Percentiles rank a stretch among this genome's conserved stretches.
Evolutionary conservation across 768 basidiomycete species (phyloP).

Genomic region (Baorangia bicolor): DNA sequence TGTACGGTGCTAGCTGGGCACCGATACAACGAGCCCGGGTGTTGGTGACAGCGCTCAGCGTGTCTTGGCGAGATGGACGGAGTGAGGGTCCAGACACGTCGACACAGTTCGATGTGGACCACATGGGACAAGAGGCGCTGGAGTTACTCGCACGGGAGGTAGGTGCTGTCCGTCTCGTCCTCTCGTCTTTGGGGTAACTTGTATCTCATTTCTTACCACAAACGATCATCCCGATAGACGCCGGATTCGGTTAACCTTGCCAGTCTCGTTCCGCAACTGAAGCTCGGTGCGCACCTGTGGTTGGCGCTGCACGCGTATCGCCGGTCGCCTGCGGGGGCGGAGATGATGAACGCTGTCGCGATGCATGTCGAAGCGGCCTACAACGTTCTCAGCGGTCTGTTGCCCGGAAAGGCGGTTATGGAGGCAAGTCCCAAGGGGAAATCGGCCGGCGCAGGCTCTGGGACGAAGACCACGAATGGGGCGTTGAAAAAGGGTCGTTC

Average conservation of each 20-base stretch:
- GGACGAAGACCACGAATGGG: conserved; percentile 11
- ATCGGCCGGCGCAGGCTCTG: conserved; percentile 20
- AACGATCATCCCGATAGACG: conserved; percentile 21
- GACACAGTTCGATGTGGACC: conserved; percentile 29
- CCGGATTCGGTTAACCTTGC: conserved; percentile 31
- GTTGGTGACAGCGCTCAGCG: conserved; percentile 53
- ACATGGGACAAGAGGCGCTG: conserved; percentile 43
- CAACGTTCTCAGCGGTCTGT: conserved; percentile 41
- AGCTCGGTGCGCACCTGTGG: conserved; percentile 61
- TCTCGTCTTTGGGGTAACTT: background rate
- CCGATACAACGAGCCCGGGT: conserved; percentile 62
- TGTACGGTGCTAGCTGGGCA: conserved; percentile 49
- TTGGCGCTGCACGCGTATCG: conserved; percentile 70
- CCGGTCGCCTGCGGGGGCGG: conserved; percentile 34
- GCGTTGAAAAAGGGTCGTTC: conserved; percentile 41
- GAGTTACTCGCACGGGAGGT: conserved; percentile 44
- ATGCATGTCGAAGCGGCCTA: conserved; percentile 56
- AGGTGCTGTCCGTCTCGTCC: conserved; percentile 14
- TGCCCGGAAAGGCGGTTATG: conserved; percentile 25
- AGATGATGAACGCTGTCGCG: conserved; percentile 46
- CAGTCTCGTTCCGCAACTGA: conserved; percentile 45
- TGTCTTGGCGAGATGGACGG: conserved; percentile 30
- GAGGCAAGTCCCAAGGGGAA: conserved; percentile 18
- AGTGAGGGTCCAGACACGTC: conserved; percentile 24
- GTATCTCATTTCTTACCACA: background rate